Evolutionary conservation across 2,329 filamentous ascomycete genomes (phyloP).

Genomic region (Botrytis paeoniae): DNA sequence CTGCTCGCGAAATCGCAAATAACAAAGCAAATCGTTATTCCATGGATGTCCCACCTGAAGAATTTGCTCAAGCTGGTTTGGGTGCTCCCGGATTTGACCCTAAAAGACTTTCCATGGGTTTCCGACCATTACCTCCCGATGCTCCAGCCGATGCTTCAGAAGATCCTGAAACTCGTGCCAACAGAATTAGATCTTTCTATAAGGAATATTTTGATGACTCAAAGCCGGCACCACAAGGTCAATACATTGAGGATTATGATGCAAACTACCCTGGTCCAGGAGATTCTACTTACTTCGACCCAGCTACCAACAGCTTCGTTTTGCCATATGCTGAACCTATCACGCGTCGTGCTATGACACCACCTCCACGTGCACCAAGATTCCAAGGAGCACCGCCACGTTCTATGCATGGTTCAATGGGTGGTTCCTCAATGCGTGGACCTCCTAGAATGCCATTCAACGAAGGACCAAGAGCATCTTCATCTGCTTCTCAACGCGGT

Average conservation of each 20-base stretch:
- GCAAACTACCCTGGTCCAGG: slow-evolving; percentile 56
- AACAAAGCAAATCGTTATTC: slow-evolving; percentile 36
- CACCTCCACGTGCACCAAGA: slow-evolving; percentile 62
- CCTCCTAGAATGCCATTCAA: slow-evolving; percentile 41
- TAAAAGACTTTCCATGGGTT: slow-evolving; percentile 63
- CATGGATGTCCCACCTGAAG: slow-evolving; percentile 39
- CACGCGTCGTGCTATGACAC: slow-evolving; percentile 90
- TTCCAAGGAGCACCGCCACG: slow-evolving; percentile 41
- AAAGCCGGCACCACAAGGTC: slow-evolving; percentile 45
- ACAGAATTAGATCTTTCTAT: slow-evolving; percentile 97
- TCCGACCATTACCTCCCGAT: slow-evolving; percentile 84
- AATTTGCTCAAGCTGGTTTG: slow-evolving; percentile 44
- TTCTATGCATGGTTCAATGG: slow-evolving; percentile 48
- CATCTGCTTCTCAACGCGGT: slow-evolving; percentile 52
- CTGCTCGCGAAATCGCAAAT: slow-evolving; percentile 35
- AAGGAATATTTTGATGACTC: slow-evolving; percentile 98
- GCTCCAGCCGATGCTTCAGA: slow-evolving; percentile 70
- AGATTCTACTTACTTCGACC: slow-evolving; percentile 48
- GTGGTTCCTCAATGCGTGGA: slow-evolving; percentile 40
- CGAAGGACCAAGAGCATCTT: slow-evolving; percentile 58
- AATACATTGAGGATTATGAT: slow-evolving; percentile 76
- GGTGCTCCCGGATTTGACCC: slow-evolving; percentile 54
- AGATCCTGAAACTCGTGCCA: slow-evolving; percentile 90
- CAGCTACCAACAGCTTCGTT: slow-evolving; percentile 53
- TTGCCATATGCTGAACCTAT: slow-evolving; percentile 83